Evolutionary conservation across 78 protist species (phyloP).

Genomic region (Dictyostelium purpureum): DNA sequence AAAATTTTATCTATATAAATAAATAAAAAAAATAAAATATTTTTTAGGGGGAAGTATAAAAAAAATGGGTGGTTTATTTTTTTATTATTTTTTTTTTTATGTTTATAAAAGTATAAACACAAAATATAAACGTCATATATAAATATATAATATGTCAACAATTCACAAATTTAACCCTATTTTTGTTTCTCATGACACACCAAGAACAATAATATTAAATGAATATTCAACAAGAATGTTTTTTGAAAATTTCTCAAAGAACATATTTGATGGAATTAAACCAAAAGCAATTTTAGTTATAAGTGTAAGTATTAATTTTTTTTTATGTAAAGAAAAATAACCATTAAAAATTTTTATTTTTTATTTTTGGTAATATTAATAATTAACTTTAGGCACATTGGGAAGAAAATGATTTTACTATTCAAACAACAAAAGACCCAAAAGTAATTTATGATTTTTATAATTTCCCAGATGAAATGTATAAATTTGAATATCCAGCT

Average conservation of each 20-base stretch:
- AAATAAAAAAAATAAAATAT: too few relatives aligned
- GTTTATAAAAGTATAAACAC: too few relatives aligned
- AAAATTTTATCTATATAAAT: too few relatives aligned
- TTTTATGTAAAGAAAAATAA: too few relatives aligned
- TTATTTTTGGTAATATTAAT: neutral
- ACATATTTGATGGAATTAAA: neutral
- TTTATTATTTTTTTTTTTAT: too few relatives aligned
- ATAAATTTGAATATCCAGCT: slow-evolving; percentile 38
- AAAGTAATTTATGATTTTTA: slow-evolving; percentile 65
- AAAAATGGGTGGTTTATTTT: too few relatives aligned
- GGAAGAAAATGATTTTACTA: too few relatives aligned
- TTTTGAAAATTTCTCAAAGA: neutral
- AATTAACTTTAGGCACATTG: too few relatives aligned
- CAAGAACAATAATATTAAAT: slow-evolving; percentile 9
- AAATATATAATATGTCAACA: too few relatives aligned
- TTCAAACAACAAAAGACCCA: neutral
- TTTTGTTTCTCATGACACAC: slow-evolving; percentile 55
- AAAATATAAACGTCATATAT: too few relatives aligned
- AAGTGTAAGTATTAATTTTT: slow-evolving; percentile 15
- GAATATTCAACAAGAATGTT: neutral
- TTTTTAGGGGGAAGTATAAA: too few relatives aligned
- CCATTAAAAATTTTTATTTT: neutral
- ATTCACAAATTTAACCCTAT: slow-evolving; percentile 1
- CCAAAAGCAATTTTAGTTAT: slow-evolving; percentile 39
- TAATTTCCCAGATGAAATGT: slow-evolving; percentile 64